Evolutionary conservation across 2,329 filamentous ascomycete genomes (phyloP), one percentile per base, ranked within the genome.

Genomic region (Exophiala sideris): DNA sequence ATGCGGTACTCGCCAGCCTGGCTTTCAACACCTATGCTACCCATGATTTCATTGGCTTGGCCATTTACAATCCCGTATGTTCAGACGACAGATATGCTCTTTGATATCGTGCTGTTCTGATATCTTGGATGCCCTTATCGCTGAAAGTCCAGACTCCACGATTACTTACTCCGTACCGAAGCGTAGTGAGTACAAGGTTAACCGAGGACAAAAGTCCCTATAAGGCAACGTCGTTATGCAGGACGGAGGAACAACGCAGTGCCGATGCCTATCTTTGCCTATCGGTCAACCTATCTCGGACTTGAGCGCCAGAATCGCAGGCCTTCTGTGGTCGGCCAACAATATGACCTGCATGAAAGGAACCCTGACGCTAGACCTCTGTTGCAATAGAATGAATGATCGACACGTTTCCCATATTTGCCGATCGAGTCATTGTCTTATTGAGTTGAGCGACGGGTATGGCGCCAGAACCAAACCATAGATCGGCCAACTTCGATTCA

Each of bases 1-100:
- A 58, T 55, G 14, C 56, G 51, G 39, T 52, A 58, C 16, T 41
- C 38, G 35, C 40, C 16, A 35, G 21, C 20, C 49, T 42, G 44
- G 42, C 14, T 18, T 6, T 52, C 45, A 33, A 14, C 45, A 24
- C 49, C 50, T 33, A 56, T 41, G 32, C 54, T 56, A 14, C 54
- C 54, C 54, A 56, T 56, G 49, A 42, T 52, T 39, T 2, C 8
- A 46, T 45, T 51, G 8, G n/a, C 45, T 48, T 20, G 33, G 29
- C 34, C 45, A 18, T 47, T n/a, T 38, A n/a, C 11, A 5, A 6
- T 39, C 24, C 1, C 24, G 24, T 29, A 5, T 29, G 24, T 29
- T 8, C 24, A 8, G 24, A 29, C 24, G 24, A 29, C 3, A 29
- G 24, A 29, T 29, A 29, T 29, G 24, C 24, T 29, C 24, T 29